Conservation (phyloP, 345 rosid genomes). For the Citrus medica region DNA sequence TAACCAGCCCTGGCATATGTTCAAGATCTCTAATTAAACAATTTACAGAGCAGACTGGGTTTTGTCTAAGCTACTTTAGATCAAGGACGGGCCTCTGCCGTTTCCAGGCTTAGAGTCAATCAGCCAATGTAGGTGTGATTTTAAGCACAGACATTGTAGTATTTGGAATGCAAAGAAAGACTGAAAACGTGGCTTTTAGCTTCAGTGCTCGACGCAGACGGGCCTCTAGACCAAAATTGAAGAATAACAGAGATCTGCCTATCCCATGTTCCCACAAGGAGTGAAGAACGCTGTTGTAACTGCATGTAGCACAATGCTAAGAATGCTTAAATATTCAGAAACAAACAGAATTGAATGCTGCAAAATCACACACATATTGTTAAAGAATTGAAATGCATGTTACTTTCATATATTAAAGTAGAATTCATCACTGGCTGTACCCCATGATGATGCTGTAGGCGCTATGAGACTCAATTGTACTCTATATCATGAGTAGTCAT, state of each 20-base stretch:
- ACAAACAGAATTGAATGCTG: not conserved
- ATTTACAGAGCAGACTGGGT: too few relatives aligned
- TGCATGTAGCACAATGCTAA: not conserved
- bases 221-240: not conserved
- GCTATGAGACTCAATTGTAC: not conserved
- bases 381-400: not conserved
- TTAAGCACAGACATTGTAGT: not conserved
- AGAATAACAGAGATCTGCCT: not conserved
- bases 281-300: not conserved
- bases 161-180: not conserved
- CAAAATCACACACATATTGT: too few relatives aligned
- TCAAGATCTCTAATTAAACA: too few relatives aligned
- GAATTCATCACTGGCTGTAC: not conserved
- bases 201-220: not conserved
- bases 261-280: not conserved
- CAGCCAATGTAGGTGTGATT: not conserved
- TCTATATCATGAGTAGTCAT: not conserved
- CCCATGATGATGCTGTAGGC: too few relatives aligned
- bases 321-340: not conserved
- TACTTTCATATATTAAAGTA: not conserved
- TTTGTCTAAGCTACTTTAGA: too few relatives aligned
- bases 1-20: too few relatives aligned
- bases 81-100: too few relatives aligned
- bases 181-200: not conserved
- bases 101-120: too few relatives aligned